Evolutionary conservation across 2,329 filamentous ascomycete genomes (phyloP), one percentile per base, ranked within the genome.

Genomic region (Penicillium sp.): DNA sequence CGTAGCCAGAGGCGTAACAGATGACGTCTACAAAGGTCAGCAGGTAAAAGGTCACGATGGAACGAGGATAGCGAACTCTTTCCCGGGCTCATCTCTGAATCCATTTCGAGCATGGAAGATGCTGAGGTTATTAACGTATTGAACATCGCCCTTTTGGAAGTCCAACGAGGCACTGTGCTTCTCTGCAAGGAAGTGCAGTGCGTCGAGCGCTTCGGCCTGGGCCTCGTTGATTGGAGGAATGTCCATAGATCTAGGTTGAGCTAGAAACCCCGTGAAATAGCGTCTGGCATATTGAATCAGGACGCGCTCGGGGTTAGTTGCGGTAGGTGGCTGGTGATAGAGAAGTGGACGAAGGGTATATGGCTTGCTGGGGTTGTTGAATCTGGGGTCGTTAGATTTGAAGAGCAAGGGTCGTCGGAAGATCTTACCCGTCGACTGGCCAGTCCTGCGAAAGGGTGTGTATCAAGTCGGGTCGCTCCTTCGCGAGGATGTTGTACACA

Each of bases 251-350:
- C 77, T 69, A 0, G 75, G 76, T 4, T 74, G 67, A 0, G 68
- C 70, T 48, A 67, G 65, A 50, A 73, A 80, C 2, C 78, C 79
- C 0, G 82, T 83, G 56, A 86, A 85, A 24, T 70, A 73, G 1
- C 83, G 76, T 2, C 84, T 78, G 0, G 79, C 81, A 56, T 86
- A 87, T 55, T 86, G 82, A 27, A 87, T 76, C 6, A 82, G 68
- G 1, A 86, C 66, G 1, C 81, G 75, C 60, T 86, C 79, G 0
- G 81, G 79, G 0, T 65, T 62, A 1, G 64, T 66, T 0, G 57
- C 67, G 0, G 73, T 79, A 9, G 75, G 74, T 0, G 79, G 76
- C 43, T 83, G 79, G 61, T 83, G 76, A 65, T 82, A 80, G 9
- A 74, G 57, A 5, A 74, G 61, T 4, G 70, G 70, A 11, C 81